Percentiles rank a stretch among this genome's conserved stretches.
Evolutionary conservation across 2,329 filamentous ascomycete species (phyloP).

Genomic region (Pseudogymnoascus destructans): DNA sequence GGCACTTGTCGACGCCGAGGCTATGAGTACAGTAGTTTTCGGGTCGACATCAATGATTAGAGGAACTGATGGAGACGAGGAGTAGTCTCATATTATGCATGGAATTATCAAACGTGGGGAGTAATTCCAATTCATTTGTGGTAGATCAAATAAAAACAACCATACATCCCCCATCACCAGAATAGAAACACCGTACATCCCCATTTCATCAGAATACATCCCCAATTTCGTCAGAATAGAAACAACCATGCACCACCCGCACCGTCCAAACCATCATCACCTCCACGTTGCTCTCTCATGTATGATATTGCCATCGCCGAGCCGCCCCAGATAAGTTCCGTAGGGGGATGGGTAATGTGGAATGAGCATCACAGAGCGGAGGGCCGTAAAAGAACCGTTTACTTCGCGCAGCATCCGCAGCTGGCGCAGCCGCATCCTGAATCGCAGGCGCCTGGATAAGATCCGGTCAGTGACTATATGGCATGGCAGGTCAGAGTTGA

Average conservation of each 20-base stretch:
- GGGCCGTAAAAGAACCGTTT: background rate
- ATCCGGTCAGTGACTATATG: background rate
- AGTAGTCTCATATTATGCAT: background rate
- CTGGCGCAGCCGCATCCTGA: background rate
- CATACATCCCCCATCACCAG: background rate
- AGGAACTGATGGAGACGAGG: background rate
- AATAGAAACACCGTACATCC: background rate
- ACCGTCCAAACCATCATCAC: background rate
- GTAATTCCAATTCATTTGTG: conserved; percentile 2
- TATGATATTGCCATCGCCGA: background rate
- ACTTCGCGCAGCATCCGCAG: background rate
- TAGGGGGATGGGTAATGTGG: background rate
- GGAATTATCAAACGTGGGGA: background rate
- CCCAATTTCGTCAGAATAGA: background rate
- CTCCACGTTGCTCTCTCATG: background rate
- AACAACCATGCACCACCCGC: background rate
- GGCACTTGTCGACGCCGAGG: background rate
- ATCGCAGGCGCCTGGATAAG: background rate
- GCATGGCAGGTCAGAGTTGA: background rate
- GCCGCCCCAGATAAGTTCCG: background rate
- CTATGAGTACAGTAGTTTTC: no score
- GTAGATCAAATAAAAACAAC: conserved; percentile 1
- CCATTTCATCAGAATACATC: no score
- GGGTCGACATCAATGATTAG: background rate
- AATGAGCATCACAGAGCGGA: background rate